These are phyloP conservation scores for Malassezia nana DNA, from an alignment of 1,284 basidiomycete genomes.

Conservation along the genomic window DNA sequence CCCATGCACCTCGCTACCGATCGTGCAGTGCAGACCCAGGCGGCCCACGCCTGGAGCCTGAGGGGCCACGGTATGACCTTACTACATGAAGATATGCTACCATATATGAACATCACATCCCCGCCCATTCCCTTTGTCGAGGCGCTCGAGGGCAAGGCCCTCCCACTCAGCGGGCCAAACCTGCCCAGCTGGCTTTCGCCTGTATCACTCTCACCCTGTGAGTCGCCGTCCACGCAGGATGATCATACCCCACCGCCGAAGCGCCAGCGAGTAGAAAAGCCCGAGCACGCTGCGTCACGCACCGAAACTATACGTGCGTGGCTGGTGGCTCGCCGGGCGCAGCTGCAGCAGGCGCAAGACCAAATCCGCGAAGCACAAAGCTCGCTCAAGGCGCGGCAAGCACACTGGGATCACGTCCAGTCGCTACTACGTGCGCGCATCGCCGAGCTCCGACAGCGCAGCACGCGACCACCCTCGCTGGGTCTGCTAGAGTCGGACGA, in stretches of 20 bases:
- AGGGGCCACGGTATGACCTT: too few species aligned
- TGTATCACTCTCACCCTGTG: not conserved
- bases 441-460: not conserved
- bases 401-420: not conserved
- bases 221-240: not conserved
- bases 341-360: slow-evolving; percentile 8
- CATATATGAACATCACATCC: not conserved
- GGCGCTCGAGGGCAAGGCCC: not conserved
- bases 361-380: slow-evolving; percentile 1
- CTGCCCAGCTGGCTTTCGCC: not conserved
- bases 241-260: slow-evolving; percentile 5
- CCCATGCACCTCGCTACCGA: not conserved
- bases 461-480: not conserved
- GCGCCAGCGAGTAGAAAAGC: not conserved
- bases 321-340: slow-evolving; percentile 13
- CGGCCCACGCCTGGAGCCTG: too few species aligned
- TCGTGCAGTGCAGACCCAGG: not conserved
- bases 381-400: not conserved
- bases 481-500: not conserved
- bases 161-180: not conserved
- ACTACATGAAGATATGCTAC: too few species aligned
- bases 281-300: not conserved
- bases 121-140: not conserved
- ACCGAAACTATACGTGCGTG: slow-evolving; percentile 6
- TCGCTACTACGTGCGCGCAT: not conserved